Evolutionary conservation across 768 basidiomycete genomes (phyloP).

Genomic region (Gloeophyllum trabeum): DNA sequence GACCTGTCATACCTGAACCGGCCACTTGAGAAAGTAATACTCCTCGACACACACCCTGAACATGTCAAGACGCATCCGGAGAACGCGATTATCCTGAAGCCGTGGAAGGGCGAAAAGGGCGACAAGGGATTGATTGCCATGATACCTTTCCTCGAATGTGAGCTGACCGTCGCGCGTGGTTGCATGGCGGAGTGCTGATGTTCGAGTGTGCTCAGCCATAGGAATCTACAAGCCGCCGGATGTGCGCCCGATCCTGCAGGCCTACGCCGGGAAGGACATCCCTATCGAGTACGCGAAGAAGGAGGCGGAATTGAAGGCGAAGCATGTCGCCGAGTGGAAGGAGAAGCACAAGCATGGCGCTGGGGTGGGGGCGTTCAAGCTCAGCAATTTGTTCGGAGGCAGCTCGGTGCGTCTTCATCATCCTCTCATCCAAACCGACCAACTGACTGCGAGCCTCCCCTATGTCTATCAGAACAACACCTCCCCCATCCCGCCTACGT

Average conservation of each 20-base stretch:
- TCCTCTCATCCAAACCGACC: neutral
- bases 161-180: constrained; percentile 11
- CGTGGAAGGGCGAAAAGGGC: constrained; percentile 76
- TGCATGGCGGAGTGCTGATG: neutral
- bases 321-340: constrained; percentile 78
- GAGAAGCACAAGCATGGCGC: constrained; percentile 25
- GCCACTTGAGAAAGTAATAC: constrained; percentile 50
- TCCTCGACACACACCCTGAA: constrained; percentile 77
- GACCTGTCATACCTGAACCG: constrained; percentile 94
- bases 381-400: constrained; percentile 32
- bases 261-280: constrained; percentile 83
- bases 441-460: neutral
- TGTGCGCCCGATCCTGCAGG: constrained; percentile 77
- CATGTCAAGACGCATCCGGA: constrained; percentile 76
- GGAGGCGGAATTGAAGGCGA: constrained; percentile 73
- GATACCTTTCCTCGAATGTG: constrained; percentile 95
- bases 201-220: constrained; percentile 45
- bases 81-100: constrained; percentile 74
- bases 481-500: constrained; percentile 31
- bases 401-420: constrained; percentile 14
- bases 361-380: constrained; percentile 25
- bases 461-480: constrained; percentile 9
- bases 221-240: constrained; percentile 85
- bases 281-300: constrained; percentile 81
- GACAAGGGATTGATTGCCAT: constrained; percentile 77